Percentiles rank a stretch among this genome's conserved stretches.
phyloP scores from a whole-genome alignment of 2,329 filamentous ascomycete genomes.

The Fragosphaeria purpurea region DNA sequence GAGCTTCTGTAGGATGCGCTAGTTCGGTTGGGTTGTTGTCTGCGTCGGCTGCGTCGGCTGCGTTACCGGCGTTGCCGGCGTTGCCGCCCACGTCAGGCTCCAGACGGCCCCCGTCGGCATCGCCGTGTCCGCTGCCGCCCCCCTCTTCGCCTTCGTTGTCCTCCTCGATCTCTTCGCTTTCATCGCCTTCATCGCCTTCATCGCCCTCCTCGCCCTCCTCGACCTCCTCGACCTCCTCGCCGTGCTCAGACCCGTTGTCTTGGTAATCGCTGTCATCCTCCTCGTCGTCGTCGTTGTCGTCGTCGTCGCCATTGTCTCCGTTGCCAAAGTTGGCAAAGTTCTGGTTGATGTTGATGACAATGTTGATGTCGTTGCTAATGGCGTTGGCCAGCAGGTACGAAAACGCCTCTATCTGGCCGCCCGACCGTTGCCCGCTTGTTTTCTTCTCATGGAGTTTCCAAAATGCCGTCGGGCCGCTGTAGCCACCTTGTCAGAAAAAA shows the following conservation, averaged over 20 bases:
- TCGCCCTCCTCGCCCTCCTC: constrained; percentile 16
- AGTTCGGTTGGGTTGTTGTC: no score
- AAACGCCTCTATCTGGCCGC: not conserved
- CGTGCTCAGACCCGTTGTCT: constrained; percentile 6
- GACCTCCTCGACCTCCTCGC: constrained; percentile 13
- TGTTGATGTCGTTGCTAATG: not conserved
- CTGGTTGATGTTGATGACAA: constrained; percentile 10
- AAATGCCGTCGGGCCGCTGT: constrained; percentile 61
- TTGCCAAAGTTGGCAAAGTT: not conserved
- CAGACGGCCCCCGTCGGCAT: not conserved
- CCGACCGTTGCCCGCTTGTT: not conserved
- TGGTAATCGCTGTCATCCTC: constrained; percentile 6
- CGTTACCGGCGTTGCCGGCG: not conserved
- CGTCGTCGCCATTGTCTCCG: constrained; percentile 2
- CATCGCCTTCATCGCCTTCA: not conserved
- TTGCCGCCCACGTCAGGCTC: not conserved
- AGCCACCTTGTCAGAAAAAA: no score
- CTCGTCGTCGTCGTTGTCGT: constrained; percentile 5
- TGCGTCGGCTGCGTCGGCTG: not conserved
- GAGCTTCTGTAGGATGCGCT: no score
- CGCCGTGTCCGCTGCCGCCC: not conserved
- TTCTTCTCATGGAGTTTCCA: constrained; percentile 51
- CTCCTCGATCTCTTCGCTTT: not conserved
- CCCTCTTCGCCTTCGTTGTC: not conserved
- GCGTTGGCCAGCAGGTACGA: constrained; percentile 6